Evolutionary conservation across 2,329 filamentous ascomycete species (phyloP).

Genomic region (Aspergillus nomiae): DNA sequence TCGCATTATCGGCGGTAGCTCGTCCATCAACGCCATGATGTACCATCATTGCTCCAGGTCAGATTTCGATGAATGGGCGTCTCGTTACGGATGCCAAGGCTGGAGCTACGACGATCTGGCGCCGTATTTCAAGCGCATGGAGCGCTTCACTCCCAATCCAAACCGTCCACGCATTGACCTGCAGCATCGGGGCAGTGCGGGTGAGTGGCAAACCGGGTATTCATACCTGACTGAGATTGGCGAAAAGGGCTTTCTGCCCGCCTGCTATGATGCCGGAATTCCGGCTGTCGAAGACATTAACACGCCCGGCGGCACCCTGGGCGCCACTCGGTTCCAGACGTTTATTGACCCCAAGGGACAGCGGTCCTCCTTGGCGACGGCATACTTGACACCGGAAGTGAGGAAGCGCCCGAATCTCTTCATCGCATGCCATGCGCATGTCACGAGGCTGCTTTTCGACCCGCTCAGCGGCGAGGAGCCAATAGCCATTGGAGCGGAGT

Average conservation of each 20-base stretch:
- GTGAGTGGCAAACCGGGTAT: constrained; percentile 17
- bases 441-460: constrained; percentile 25
- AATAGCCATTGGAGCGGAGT: constrained; percentile 16
- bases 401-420: constrained; percentile 17
- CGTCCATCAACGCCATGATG: constrained; percentile 23
- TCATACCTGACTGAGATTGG: constrained; percentile 18
- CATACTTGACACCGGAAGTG: constrained; percentile 16
- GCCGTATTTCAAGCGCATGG: constrained; percentile 46
- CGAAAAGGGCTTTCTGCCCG: constrained; percentile 19
- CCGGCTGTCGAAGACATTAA: constrained; percentile 14
- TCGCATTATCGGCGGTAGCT: constrained; percentile 18
- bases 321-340: constrained; percentile 20
- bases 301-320: constrained; percentile 12
- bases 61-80: constrained; percentile 20
- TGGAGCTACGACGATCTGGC: constrained; percentile 48
- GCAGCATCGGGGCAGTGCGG: constrained; percentile 10
- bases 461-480: constrained; percentile 4
- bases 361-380: constrained; percentile 20
- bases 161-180: constrained; percentile 15
- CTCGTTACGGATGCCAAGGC: constrained; percentile 25
- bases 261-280: constrained; percentile 15
- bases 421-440: constrained; percentile 22
- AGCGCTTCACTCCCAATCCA: constrained; percentile 18
- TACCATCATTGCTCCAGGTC: constrained; percentile 22
- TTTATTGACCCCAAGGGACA: constrained; percentile 22